Evolutionary conservation across 306 rosid genomes (phyloP), one percentile per base, ranked within the genome.

Genomic region (Prunus dulcis): DNA sequence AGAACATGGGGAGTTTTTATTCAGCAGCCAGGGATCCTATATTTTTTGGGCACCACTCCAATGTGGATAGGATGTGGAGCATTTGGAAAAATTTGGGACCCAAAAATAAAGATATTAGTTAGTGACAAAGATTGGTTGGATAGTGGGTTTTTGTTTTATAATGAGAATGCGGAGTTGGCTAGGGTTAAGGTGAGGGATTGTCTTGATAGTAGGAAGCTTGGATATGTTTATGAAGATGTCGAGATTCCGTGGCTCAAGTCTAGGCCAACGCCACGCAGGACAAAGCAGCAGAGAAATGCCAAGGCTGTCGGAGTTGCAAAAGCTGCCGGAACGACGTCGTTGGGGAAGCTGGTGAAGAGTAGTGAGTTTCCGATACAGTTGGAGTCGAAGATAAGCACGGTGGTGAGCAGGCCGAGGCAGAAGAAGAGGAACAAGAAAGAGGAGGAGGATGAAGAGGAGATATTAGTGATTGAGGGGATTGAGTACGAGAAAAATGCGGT

Each of bases 1-100:
- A 93, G 72, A 18, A 93, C 80, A 91, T 93, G 98, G 98, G 96
- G 12, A 85, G 58, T 61, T 88, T 93, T 80, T 91, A 93, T 73
- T 79, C 96, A 0, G 91, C 98, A 0, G 97, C 73, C 0, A 80
- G 96, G 18, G 98, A 93, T 47, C 97, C 98, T 3, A 80, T 91
- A 47, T 93, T 93, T 47, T 90, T 9, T 30, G n/a, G 80, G 17
- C 96, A 88, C 61, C 96, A 91, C 72, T 78, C 94, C 4, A 93
- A 93, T 52, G 45, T 90, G 0, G 98, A 93, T 66, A 77, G 98
- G 38, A 7, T 91, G 76, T 93, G 97, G 98, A 38, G 52, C 5
- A 0, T 91, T 1, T 93, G 98, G 98, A 91, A 90, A 63, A 84
- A 82, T 1, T n/a, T 93, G 0, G 93, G 87, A 8, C 83, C 78